Percentiles rank a stretch among this genome's conserved stretches.
These are phyloP conservation scores for Vaucheria bursata DNA, from an alignment of 352 stramenopile genomes.

Conservation along the genomic window DNA sequence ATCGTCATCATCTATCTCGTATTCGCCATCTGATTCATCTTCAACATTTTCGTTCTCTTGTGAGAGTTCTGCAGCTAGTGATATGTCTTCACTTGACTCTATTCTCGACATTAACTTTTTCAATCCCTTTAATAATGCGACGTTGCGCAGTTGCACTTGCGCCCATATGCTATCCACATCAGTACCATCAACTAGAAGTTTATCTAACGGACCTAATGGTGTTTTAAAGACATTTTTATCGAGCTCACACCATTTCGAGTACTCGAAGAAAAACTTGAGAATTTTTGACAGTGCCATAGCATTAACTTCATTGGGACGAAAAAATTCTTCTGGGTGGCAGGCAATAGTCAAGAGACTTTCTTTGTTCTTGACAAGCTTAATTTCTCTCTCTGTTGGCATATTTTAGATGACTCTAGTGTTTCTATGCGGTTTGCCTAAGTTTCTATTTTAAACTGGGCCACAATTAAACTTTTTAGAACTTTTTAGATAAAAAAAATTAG, in stretches of 20 bases:
- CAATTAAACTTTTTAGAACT: too few species aligned
- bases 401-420: too few species aligned
- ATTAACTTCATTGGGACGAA: neutral
- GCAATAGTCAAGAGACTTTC: neutral
- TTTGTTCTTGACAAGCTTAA: neutral
- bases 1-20: neutral
- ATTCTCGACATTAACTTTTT: conserved; percentile 11
- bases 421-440: too few species aligned
- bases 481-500: too few species aligned
- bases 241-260: neutral
- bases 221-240: neutral
- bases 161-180: conserved; percentile 34
- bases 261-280: neutral
- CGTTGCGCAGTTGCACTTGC: conserved; percentile 32
- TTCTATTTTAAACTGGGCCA: too few species aligned
- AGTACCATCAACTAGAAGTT: neutral
- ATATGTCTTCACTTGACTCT: conserved; percentile 35
- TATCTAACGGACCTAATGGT: neutral
- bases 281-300: neutral
- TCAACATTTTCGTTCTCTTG: conserved; percentile 9
- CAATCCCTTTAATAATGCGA: conserved; percentile 10
- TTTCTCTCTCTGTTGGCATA: too few species aligned
- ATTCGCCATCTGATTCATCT: neutral
- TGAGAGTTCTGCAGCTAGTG: neutral
- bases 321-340: neutral